phyloP scores from a whole-genome alignment of 371 early-diverging fungal species.

The Coemansia sp. region DNA sequence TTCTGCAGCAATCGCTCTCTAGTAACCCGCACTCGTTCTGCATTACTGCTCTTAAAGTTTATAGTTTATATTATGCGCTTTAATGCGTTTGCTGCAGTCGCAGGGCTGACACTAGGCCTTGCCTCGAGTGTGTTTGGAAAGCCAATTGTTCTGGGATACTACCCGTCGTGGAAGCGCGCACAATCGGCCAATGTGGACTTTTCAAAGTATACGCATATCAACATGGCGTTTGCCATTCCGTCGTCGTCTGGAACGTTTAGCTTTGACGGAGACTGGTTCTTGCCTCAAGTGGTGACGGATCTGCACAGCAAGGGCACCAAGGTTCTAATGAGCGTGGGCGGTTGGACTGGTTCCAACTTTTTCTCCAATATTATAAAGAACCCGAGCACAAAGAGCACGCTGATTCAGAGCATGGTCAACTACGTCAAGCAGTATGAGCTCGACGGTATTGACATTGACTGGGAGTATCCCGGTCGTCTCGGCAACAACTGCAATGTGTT shows the following conservation, averaged over 20 bases:
- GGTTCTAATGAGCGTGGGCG: constrained; percentile 58
- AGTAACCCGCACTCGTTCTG: too few relatives aligned
- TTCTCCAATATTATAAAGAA: constrained; percentile 59
- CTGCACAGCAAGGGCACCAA: constrained; percentile 55
- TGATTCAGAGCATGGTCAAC: constrained; percentile 61
- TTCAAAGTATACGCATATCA: constrained; percentile 45
- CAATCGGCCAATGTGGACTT: constrained; percentile 24
- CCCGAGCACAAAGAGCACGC: constrained; percentile 52
- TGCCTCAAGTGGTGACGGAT: constrained; percentile 18
- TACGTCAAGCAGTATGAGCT: constrained; percentile 52
- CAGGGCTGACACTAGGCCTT: constrained; percentile 23
- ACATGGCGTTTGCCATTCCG: constrained; percentile 43
- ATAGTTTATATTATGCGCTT: constrained; percentile 21
- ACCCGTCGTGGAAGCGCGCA: constrained; percentile 34
- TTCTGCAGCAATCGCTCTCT: too few relatives aligned
- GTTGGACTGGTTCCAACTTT: constrained; percentile 36
- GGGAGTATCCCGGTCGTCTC: constrained; percentile 75
- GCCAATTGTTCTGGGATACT: constrained; percentile 39
- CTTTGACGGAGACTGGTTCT: constrained; percentile 40
- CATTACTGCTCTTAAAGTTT: too few relatives aligned
- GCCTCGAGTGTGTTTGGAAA: constrained; percentile 4
- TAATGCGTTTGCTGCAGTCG: constrained; percentile 17
- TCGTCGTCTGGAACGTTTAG: constrained; percentile 21
- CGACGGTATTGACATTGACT: constrained; percentile 59
- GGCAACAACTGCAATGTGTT: constrained; percentile 67